These are phyloP conservation scores for Heliocybe sulcata DNA, from an alignment of 1,284 basidiomycete species.

Conservation along the genomic window DNA sequence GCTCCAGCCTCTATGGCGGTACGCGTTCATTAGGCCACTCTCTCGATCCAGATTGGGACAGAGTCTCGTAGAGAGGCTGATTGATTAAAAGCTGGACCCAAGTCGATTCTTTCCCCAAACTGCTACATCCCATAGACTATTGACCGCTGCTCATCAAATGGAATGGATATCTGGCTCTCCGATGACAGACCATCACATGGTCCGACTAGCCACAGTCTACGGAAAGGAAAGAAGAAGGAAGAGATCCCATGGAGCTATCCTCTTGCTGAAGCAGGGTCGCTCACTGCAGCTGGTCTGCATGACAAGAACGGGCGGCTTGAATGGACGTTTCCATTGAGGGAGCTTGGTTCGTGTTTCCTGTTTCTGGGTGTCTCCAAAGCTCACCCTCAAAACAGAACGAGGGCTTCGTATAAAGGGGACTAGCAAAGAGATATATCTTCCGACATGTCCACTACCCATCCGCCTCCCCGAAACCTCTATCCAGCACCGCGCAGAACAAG, in stretches of 20 bases:
- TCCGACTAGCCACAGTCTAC: conserved; percentile 21
- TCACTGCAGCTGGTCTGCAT: conserved; percentile 45
- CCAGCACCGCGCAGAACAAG: conserved; percentile 48
- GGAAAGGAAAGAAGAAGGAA: conserved; percentile 13
- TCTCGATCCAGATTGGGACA: too few relatives aligned
- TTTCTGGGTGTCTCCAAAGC: neutral
- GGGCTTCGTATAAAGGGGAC: conserved; percentile 20
- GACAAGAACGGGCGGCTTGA: conserved; percentile 33
- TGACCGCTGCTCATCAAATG: conserved; percentile 33
- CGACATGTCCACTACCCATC: conserved; percentile 34
- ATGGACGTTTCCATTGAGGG: conserved; percentile 42
- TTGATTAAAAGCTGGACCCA: too few relatives aligned
- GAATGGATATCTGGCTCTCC: conserved; percentile 66
- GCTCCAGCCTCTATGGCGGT: too few relatives aligned
- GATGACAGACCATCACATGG: conserved; percentile 25
- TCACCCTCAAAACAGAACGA: conserved; percentile 13
- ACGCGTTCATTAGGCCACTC: too few relatives aligned
- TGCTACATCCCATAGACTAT: too few relatives aligned
- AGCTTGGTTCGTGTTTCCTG: conserved; percentile 12
- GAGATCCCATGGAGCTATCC: conserved; percentile 34
- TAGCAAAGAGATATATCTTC: conserved; percentile 43
- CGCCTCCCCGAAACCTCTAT: conserved; percentile 24
- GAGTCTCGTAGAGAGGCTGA: too few relatives aligned
- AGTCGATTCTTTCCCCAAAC: too few relatives aligned
- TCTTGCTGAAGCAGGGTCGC: conserved; percentile 44